Base-by-base conservation (phyloP, 805 yeast species). In the Dipodascopsis uninucleata region DNA sequence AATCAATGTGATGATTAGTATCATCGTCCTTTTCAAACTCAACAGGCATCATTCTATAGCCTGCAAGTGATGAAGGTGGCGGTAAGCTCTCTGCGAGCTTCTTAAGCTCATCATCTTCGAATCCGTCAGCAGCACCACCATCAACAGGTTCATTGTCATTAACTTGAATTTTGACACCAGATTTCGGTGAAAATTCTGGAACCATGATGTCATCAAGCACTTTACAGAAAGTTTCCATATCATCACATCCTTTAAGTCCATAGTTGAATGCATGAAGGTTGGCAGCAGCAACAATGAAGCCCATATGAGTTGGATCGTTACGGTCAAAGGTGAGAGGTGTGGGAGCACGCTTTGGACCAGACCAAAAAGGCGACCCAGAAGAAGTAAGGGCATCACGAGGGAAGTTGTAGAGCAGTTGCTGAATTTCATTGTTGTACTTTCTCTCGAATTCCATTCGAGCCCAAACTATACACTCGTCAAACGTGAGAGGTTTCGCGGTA, bases 1-100 rank as follows among this genome's bases (percentile, higher is more conserved):
- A 93, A 64, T 90, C 96, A 58, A 93, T 90, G 67, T 93, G 99
- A 63, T 87, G 95, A 65, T 93, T 93, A 6, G 93, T 67, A 64
- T 93, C 99, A 66, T 93, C 98, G 69, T 93, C 99, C 69, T 93
- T 93, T 70, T 93, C 99, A 64, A 93, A 93, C 57, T 89, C 97
- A 37, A 83, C 93, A n/a, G 96, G 89, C 25, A 63, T 72, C 58
- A 93, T 72, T 62, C 95, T 76, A 70, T 83, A 89, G 2, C 96
- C 96, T 4, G 90, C 94, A 60, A 93, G 69, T 0, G 89, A 72
- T 1, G 95, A 79, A 31, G 97, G 95, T 43, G 85, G 79, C 23
- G 99, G 99, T 57, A 93, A 75, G 9, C 83, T 72, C 33, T 82
- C 79, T 21, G 94, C 86, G 44, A 93, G 70, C 47, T 72, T 65